Base-by-base conservation (phyloP, 2,329 filamentous ascomycete genomes). In the Cladosporium cucumerinum region DNA sequence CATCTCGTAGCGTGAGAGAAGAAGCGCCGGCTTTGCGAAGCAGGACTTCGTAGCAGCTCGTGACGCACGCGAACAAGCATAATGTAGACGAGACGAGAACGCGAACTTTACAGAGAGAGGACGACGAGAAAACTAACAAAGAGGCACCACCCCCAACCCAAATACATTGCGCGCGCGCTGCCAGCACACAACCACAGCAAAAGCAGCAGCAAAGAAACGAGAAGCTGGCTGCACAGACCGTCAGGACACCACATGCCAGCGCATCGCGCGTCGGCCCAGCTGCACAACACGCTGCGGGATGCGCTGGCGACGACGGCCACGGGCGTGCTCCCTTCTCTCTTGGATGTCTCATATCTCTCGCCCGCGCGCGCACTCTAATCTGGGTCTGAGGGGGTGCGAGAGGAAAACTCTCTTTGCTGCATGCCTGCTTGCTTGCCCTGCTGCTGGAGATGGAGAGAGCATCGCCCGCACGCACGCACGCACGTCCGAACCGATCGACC, bases 221-320 rank as follows among this genome's bases (percentile, higher is more conserved):
- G 39, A 46, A 5, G 39, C 14, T 21, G 39, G 39, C 39, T 46
- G 51, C 51, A 54, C 26, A 54, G 51, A 30, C 26, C 49, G 49
- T 28, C n/a, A 28, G 51, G 26, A 28, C 25, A 30, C 26, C 51
- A 54, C 51, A 54, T 57, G 54, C 54, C 54, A 57, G 54, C 54
- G 54, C 54, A 57, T 57, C 54, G 18, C 54, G 54, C 54, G 23
- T 12, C 54, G 32, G 46, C 46, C n/a, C 34, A 39, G 34, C 34
- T 39, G 34, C 34, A 39, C 34, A 39, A 39, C 34, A 39, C 34
- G 46, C 23, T 49, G 46, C 23, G 46, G n/a, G 54, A 57, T 57
- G 54, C 54, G 54, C 54, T 57, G 54, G 52, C 28, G 36, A 43
- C 14, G 34, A 36, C 34, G 34, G 36, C 36, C 36, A 43, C 39